These are phyloP conservation scores for Coffea eugenioides DNA, from an alignment of 257 asterid species.

Conservation along the genomic window DNA sequence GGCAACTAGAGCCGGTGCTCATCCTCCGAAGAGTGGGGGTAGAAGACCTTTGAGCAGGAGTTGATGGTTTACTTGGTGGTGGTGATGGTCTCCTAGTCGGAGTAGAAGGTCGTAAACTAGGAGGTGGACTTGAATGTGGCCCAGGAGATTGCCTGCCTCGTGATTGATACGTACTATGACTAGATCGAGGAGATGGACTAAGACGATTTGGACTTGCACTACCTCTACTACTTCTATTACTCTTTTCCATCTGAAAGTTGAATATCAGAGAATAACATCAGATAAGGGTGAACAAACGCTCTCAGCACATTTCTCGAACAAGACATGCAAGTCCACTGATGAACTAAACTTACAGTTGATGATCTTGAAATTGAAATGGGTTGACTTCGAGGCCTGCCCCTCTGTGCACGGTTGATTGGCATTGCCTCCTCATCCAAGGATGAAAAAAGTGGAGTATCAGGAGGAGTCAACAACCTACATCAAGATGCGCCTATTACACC, in stretches of 20 bases:
- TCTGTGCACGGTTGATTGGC: constrained; percentile 44
- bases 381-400: constrained; percentile 94
- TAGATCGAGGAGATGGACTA: constrained; percentile 78
- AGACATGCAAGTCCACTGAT: background rate
- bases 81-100: constrained; percentile 75
- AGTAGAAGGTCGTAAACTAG: constrained; percentile 45
- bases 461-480: constrained; percentile 89
- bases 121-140: constrained; percentile 75
- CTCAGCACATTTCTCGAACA: background rate
- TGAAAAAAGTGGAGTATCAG: constrained; percentile 91
- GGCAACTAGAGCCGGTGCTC: constrained; percentile 67
- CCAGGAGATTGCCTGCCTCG: constrained; percentile 69
- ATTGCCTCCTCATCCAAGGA: constrained; percentile 84
- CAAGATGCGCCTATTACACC: constrained; percentile 24
- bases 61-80: constrained; percentile 60
- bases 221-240: constrained; percentile 63
- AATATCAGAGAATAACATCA: constrained; percentile 14
- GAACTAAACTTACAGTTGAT: constrained; percentile 55
- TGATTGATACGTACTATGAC: constrained; percentile 48
- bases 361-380: constrained; percentile 82
- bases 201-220: constrained; percentile 89
- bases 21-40: constrained; percentile 73
- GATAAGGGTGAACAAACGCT: background rate
- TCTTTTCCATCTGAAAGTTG: constrained; percentile 70
- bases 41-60: constrained; percentile 55